Evolutionary conservation across 306 rosid genomes (phyloP).

Genomic region (Amphicarpaea edgeworthii): DNA sequence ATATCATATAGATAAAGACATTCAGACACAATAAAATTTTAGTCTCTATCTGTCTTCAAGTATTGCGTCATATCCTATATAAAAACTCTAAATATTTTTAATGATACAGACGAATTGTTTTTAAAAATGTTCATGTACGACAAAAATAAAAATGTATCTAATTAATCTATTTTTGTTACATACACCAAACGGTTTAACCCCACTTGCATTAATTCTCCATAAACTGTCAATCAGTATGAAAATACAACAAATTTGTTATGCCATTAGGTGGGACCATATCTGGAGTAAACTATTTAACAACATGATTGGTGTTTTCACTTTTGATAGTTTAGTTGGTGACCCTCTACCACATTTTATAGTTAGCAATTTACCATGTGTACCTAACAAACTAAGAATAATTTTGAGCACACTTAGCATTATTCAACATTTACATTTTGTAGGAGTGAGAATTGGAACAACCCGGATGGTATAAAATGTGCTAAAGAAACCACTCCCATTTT

Average conservation of each 20-base stretch:
- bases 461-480: slow-evolving; percentile 93
- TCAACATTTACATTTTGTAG: slow-evolving; percentile 45
- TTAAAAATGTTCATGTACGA: neutral
- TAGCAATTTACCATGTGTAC: neutral
- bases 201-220: neutral
- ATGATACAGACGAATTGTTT: neutral
- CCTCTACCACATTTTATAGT: neutral
- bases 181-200: neutral
- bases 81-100: neutral
- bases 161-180: neutral
- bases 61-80: neutral
- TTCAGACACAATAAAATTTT: neutral
- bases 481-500: slow-evolving; percentile 78
- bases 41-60: neutral
- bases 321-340: slow-evolving; percentile 26
- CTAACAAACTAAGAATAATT: neutral
- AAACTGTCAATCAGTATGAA: neutral
- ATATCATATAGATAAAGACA: slow-evolving; percentile 1
- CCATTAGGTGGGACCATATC: neutral
- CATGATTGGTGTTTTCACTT: neutral
- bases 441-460: slow-evolving; percentile 95
- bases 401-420: neutral
- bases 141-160: neutral
- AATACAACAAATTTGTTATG: neutral
- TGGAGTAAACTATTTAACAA: neutral